Evolutionary conservation across 495 filamentous ascomycete genomes (phyloP).

Genomic region (Xylaria cubensis): DNA sequence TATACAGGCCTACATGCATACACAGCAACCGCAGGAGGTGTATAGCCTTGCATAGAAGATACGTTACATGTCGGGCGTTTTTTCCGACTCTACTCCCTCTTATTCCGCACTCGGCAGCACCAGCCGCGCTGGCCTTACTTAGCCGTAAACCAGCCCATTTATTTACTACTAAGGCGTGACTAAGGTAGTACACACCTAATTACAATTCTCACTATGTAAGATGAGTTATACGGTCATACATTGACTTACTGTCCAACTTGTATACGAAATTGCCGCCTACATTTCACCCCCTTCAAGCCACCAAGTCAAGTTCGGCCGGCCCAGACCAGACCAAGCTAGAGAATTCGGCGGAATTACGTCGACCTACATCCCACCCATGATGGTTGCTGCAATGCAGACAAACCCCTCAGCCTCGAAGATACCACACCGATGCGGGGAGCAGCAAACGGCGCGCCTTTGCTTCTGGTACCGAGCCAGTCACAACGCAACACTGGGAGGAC

Average conservation of each 20-base stretch:
- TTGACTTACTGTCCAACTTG: not conserved
- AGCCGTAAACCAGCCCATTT: not conserved
- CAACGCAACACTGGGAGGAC: not conserved
- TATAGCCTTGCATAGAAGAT: not conserved
- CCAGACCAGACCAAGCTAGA: not conserved
- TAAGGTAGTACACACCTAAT: not conserved
- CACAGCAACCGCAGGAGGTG: not conserved
- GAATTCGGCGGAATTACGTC: not conserved
- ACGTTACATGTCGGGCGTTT: slow-evolving; percentile 12
- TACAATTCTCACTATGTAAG: not conserved
- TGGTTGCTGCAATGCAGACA: not conserved
- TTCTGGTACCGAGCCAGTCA: slow-evolving; percentile 4
- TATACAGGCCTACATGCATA: too few relatives aligned
- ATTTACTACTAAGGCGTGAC: not conserved
- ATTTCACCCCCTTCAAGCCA: not conserved
- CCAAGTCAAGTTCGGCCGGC: not conserved
- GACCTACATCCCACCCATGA: not conserved
- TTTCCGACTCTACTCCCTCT: not conserved
- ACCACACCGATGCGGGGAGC: not conserved
- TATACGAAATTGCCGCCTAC: not conserved
- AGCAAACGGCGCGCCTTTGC: slow-evolving; percentile 3
- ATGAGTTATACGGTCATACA: not conserved
- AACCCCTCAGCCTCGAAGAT: not conserved
- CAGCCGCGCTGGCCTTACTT: not conserved
- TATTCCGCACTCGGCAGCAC: not conserved